phyloP scores from a whole-genome alignment of 208 protist genomes.

The Angomonas deanei region DNA sequence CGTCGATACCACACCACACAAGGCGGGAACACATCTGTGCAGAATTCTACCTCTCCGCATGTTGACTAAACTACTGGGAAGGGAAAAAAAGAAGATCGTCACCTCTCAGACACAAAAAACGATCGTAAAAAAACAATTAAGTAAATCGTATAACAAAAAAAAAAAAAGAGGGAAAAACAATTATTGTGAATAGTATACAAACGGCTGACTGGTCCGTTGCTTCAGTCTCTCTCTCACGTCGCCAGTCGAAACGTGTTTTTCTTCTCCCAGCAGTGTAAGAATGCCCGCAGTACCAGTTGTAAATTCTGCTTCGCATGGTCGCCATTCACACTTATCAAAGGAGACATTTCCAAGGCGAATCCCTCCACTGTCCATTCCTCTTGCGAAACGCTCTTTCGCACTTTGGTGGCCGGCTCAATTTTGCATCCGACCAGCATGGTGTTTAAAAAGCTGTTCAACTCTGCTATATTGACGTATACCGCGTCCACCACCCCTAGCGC shows the following conservation, averaged over 20 bases:
- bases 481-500: neutral
- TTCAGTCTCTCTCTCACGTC: no score
- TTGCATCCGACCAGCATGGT: neutral
- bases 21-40: no score
- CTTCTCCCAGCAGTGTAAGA: neutral
- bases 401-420: no score
- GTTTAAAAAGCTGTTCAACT: neutral
- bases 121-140: no score
- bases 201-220: no score
- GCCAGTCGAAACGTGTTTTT: no score
- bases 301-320: neutral
- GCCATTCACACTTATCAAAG: neutral
- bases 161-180: neutral
- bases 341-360: neutral
- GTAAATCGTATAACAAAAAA: neutral
- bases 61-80: neutral
- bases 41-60: neutral
- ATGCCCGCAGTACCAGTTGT: neutral
- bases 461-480: neutral
- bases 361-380: neutral
- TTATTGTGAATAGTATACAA: neutral
- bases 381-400: no score
- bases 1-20: no score
- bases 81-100: neutral
- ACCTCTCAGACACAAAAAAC: no score